phyloP scores from a whole-genome alignment of 1,139 yeast genomes.

The Kodamaea arcana region DNA sequence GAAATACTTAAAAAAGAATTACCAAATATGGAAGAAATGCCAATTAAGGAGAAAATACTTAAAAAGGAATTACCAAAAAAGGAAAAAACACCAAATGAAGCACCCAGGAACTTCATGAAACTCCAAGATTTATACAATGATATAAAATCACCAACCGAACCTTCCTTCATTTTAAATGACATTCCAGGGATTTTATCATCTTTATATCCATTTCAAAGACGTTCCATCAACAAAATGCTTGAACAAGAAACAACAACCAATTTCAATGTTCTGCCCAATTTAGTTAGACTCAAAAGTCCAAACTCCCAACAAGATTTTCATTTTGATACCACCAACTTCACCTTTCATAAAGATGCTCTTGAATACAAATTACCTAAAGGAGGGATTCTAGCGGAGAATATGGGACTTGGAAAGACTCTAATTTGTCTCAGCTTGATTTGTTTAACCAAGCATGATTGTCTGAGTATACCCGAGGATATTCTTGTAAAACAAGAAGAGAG shows the following conservation, averaged over 20 bases:
- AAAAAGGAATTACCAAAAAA: no score
- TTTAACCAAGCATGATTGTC: constrained; percentile 48
- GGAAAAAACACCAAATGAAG: no score
- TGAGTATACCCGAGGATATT: constrained; percentile 40
- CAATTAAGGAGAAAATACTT: no score
- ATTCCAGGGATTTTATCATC: constrained; percentile 48
- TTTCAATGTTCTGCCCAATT: constrained; percentile 40
- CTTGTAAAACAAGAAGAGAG: constrained; percentile 14
- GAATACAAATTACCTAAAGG: constrained; percentile 50
- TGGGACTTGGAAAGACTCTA: constrained; percentile 72
- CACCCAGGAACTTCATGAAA: no score
- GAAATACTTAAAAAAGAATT: no score
- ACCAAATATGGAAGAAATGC: no score
- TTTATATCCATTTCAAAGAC: constrained; percentile 54
- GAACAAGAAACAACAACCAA: constrained; percentile 42
- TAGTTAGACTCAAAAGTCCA: constrained; percentile 28
- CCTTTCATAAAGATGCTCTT: constrained; percentile 32
- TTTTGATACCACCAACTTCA: constrained; percentile 29
- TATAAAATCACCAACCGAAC: constrained; percentile 33
- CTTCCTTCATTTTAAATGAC: not conserved
- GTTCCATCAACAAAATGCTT: constrained; percentile 57
- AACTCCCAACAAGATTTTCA: constrained; percentile 16
- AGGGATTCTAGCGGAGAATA: constrained; percentile 71
- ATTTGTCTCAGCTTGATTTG: constrained; percentile 62
- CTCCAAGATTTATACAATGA: constrained; percentile 34